phyloP scores from a whole-genome alignment of 2,329 filamentous ascomycete species.

The Aureobasidium mangrovei region DNA sequence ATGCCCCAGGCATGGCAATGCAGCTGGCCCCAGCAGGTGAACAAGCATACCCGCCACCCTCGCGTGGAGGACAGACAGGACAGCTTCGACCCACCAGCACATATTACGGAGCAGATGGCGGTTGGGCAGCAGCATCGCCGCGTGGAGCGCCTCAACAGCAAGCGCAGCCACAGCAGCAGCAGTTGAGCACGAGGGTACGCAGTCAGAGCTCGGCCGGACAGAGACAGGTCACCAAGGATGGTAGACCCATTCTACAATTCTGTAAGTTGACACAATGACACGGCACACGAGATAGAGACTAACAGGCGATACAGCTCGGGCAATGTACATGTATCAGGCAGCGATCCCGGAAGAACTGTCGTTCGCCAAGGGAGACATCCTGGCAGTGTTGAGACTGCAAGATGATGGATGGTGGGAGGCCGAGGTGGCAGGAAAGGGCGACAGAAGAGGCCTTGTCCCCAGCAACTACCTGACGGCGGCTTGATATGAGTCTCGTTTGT shows the following conservation, averaged over 20 bases:
- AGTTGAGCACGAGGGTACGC: conserved; percentile 38
- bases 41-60: conserved; percentile 33
- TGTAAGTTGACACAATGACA: conserved; percentile 53
- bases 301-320: conserved; percentile 56
- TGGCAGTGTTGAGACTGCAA: conserved; percentile 81
- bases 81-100: conserved; percentile 33
- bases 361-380: conserved; percentile 83
- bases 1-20: conserved; percentile 35
- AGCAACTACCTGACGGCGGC: conserved; percentile 46
- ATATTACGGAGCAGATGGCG: conserved; percentile 33
- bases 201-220: conserved; percentile 85
- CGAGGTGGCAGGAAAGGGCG: conserved; percentile 63
- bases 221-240: conserved; percentile 77
- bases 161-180: conserved; percentile 19
- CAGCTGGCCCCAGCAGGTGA: conserved; percentile 35
- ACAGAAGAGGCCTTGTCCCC: conserved; percentile 51
- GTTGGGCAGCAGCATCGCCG: conserved; percentile 16
- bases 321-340: conserved; percentile 87
- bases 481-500: not conserved
- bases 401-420: conserved; percentile 99
- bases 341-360: conserved; percentile 92
- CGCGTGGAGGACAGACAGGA: conserved; percentile 23
- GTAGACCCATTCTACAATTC: conserved; percentile 81
- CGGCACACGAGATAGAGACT: not conserved
- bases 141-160: not conserved